A percentile compares a stretch with the other conserved stretches of the same genome.
phyloP scores from a whole-genome alignment of 352 stramenopile species.

The Phytophthora fragariae region DNA sequence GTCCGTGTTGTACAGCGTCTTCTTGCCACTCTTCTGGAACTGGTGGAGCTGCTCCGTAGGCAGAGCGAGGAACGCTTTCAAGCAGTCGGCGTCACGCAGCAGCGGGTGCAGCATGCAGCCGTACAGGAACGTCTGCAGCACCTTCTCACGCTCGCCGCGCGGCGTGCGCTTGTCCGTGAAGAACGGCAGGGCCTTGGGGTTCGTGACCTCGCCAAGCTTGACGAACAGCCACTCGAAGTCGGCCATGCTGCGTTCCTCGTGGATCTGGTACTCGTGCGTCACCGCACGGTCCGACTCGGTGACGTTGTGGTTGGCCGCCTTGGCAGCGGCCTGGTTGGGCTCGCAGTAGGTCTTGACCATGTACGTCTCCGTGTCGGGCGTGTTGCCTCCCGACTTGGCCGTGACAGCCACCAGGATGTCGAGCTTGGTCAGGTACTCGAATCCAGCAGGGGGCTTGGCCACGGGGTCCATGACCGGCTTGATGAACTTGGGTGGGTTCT shows the following conservation, averaged over 20 bases:
- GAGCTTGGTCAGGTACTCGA: constrained; percentile 88
- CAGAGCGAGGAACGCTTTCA: constrained; percentile 87
- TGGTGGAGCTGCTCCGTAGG: constrained; percentile 73
- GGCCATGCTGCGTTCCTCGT: constrained; percentile 66
- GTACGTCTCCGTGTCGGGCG: constrained; percentile 67
- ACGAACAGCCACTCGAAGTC: constrained; percentile 88
- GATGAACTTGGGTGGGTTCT: constrained; percentile 81
- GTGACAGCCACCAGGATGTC: constrained; percentile 78
- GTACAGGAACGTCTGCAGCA: constrained; percentile 84
- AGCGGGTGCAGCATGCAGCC: constrained; percentile 84
- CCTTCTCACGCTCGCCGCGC: constrained; percentile 60
- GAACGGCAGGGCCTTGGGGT: constrained; percentile 81
- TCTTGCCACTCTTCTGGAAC: constrained; percentile 76
- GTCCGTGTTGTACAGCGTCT: constrained; percentile 80
- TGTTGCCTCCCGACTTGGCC: constrained; percentile 43
- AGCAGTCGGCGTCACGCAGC: constrained; percentile 76
- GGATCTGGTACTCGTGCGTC: constrained; percentile 86
- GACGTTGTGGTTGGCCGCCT: constrained; percentile 59
- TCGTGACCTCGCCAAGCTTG: constrained; percentile 79
- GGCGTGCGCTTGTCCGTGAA: constrained; percentile 78
- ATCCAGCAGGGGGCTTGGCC: constrained; percentile 77
- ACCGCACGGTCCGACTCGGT: constrained; percentile 68
- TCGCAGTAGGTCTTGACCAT: constrained; percentile 86
- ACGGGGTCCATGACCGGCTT: constrained; percentile 82
- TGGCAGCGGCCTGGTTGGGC: constrained; percentile 66